Evolutionary conservation across 805 yeast species (phyloP), one percentile per base, ranked within the genome.

Genomic region (Dipodascopsis uninucleata): DNA sequence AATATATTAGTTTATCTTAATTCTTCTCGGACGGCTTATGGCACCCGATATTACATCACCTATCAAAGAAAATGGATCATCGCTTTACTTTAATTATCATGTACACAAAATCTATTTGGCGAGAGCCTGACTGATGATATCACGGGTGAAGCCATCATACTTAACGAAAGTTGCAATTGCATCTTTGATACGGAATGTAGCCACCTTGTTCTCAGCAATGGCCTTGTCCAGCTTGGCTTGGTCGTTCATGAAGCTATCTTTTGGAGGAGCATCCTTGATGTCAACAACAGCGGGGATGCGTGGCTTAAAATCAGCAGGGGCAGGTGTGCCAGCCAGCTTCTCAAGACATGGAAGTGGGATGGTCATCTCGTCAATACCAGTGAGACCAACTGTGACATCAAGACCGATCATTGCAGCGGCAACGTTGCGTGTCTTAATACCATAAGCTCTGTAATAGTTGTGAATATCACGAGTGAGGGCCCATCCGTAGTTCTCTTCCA

Each of bases 301-400:
- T 4, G 53, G 53, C 21, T 3, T 26, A 26, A 43, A 49, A n/a
- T 32, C 61, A 20, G 42, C 52, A 5, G 66, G 67, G 22, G 57
- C 58, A 9, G 57, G 50, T 7, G 48, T 44, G 43, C 50, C 53
- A 14, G 60, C 28, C 34, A 61, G 52, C 45, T 57, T 61, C 49
- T 61, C 57, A 32, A 64, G 37, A n/a, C 64, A 56, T n/a, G 53
- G 49, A 3, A 58, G 50, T 1, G 68, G 64, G 10, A 63, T 37
- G 5, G 71, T 66, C 59, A 65, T 61, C 36, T 58, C 70, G 39
- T 66, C 70, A 22, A 66, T 56, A 26, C 71, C 71, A 31, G 61
- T 60, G 12, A 65, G 49, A 14, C 59, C 64, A 18, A 59, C 28
- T 33, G 61, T 54, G 23, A 60, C 59, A 37, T 55, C 52, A n/a